A percentile compares a stretch with the other conserved stretches of the same genome.
These are phyloP conservation scores for Psilocybe azurescens DNA, from an alignment of 768 basidiomycete genomes.

Conservation along the genomic window DNA sequence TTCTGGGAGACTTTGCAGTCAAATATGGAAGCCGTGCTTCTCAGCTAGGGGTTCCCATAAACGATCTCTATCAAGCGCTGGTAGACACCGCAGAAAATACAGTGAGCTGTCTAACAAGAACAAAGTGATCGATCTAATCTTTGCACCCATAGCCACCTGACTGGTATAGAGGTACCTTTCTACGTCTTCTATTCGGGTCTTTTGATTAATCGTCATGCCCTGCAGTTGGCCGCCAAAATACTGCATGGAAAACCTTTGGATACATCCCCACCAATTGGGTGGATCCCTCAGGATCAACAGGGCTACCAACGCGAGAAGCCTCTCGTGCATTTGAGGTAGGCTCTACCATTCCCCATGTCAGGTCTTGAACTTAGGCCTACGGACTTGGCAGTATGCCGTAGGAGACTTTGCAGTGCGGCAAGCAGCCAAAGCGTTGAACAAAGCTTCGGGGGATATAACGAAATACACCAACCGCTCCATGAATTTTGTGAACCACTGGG, in stretches of 20 bases:
- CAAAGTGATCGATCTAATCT: background rate
- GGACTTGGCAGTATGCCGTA: constrained; percentile 46
- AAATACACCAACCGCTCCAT: constrained; percentile 55
- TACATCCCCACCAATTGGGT: constrained; percentile 55
- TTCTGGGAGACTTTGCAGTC: constrained; percentile 55
- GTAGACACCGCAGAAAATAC: constrained; percentile 59
- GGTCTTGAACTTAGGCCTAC: too few species aligned
- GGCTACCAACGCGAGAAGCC: constrained; percentile 54
- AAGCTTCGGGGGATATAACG: constrained; percentile 40
- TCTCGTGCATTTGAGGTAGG: constrained; percentile 51
- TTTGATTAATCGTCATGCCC: background rate
- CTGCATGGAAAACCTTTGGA: constrained; percentile 54
- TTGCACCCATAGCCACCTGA: constrained; percentile 44
- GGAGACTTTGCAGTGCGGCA: constrained; percentile 59
- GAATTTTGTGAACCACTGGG: constrained; percentile 58
- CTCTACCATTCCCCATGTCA: background rate
- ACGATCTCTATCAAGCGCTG: constrained; percentile 54
- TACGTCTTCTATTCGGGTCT: background rate
- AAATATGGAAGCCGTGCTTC: constrained; percentile 45
- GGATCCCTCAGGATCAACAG: constrained; percentile 52
- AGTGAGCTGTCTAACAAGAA: constrained; percentile 29
- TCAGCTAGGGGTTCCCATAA: constrained; percentile 46
- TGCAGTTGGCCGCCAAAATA: constrained; percentile 54
- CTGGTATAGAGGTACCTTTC: constrained; percentile 46
- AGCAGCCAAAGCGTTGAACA: constrained; percentile 47